Evolutionary conservation across 768 basidiomycete species (phyloP).

Genomic region (Paxillus rubicundulus): DNA sequence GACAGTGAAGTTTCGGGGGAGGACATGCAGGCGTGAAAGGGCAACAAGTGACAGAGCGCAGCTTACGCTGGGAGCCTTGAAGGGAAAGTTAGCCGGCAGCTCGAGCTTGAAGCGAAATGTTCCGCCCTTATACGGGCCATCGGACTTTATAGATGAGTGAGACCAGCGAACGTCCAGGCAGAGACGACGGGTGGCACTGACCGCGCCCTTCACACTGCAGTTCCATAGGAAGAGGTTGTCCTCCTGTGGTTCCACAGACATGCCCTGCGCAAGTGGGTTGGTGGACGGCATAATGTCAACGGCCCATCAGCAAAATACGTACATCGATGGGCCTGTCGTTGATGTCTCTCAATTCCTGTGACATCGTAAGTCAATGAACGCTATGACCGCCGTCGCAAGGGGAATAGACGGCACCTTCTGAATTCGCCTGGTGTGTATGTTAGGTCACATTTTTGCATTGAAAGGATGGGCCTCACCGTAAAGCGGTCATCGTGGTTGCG

Average conservation of each 20-base stretch:
- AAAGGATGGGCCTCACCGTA: conserved; percentile 30
- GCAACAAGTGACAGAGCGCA: conserved; percentile 4
- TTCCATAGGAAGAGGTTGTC: conserved; percentile 78
- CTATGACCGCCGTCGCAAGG: conserved; percentile 1
- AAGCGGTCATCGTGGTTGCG: conserved; percentile 35
- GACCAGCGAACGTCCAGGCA: conserved; percentile 1
- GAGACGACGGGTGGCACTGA: conserved; percentile 35
- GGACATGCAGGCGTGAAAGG: not conserved
- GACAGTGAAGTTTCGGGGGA: conserved; percentile 21
- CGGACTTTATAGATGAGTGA: conserved; percentile 42
- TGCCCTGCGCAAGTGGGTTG: conserved; percentile 43
- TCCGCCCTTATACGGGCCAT: conserved; percentile 82
- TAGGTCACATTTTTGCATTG: conserved; percentile 11
- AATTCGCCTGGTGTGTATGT: conserved; percentile 54
- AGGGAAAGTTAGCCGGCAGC: conserved; percentile 82
- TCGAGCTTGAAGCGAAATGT: conserved; percentile 70
- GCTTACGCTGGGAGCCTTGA: conserved; percentile 78
- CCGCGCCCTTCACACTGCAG: conserved; percentile 71
- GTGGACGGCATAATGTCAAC: conserved; percentile 9
- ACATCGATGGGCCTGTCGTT: conserved; percentile 64
- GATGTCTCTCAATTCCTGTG: conserved; percentile 67
- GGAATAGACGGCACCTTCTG: conserved; percentile 53
- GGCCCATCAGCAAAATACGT: conserved; percentile 19
- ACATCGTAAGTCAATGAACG: conserved; percentile 9
- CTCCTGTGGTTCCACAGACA: conserved; percentile 61